phyloP scores from a whole-genome alignment of 2,329 filamentous ascomycete genomes.

The Pyrenophora seminiperda region DNA sequence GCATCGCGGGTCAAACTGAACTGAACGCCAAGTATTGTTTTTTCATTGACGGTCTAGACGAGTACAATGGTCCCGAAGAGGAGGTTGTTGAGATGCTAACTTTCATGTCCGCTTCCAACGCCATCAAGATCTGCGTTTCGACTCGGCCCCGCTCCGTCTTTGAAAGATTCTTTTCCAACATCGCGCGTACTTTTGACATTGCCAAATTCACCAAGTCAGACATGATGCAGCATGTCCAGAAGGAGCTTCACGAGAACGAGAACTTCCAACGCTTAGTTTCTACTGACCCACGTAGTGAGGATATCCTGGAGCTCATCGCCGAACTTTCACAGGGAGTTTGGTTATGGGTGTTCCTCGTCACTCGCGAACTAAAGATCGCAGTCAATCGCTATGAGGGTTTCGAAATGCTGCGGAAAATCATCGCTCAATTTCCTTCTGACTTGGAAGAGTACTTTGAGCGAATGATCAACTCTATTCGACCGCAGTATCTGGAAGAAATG shows the following conservation, averaged over 20 bases:
- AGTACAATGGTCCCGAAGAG: slow-evolving; percentile 11
- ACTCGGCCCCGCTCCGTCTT: slow-evolving; percentile 14
- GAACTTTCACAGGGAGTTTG: slow-evolving; percentile 21
- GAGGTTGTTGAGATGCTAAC: slow-evolving; percentile 9
- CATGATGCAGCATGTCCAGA: slow-evolving; percentile 1
- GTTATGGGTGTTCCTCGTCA: slow-evolving; percentile 28
- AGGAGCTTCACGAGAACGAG: not conserved
- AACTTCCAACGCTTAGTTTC: not conserved
- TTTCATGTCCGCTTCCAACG: not conserved
- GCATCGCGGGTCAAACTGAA: not conserved
- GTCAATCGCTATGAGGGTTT: slow-evolving; percentile 12
- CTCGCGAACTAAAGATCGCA: not conserved
- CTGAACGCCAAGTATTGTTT: slow-evolving; percentile 14
- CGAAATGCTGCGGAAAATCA: slow-evolving; percentile 7
- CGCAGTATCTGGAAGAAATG: slow-evolving; percentile 15
- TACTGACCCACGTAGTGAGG: not conserved
- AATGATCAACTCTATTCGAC: slow-evolving; percentile 15
- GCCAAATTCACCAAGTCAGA: not conserved
- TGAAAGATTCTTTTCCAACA: not conserved
- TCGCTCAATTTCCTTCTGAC: slow-evolving; percentile 17
- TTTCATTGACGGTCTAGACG: slow-evolving; percentile 26
- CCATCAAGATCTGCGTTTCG: slow-evolving; percentile 17
- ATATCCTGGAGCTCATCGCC: slow-evolving; percentile 6
- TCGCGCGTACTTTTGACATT: not conserved
- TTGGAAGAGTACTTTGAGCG: slow-evolving; percentile 21